phyloP scores from a whole-genome alignment of 768 basidiomycete species.

The Pleurotus cornucopiae region DNA sequence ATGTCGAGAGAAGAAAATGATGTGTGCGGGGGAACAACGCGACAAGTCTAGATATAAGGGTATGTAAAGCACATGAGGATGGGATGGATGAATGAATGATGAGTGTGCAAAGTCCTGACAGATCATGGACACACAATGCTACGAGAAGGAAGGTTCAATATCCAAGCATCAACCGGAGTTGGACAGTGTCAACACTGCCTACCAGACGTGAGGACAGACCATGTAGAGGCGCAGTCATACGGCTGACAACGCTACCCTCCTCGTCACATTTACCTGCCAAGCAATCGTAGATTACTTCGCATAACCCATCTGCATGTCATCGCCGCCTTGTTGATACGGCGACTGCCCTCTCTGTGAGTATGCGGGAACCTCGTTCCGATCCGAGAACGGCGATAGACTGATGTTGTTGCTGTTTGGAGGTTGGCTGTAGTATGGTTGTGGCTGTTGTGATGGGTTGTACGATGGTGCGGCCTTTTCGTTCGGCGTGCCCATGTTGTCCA shows the following conservation, averaged over 20 bases:
- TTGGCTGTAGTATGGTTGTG: conserved; percentile 25
- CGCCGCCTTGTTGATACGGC: not conserved
- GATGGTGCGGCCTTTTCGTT: conserved; percentile 21
- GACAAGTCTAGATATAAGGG: not conserved
- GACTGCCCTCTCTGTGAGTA: not conserved
- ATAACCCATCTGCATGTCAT: conserved; percentile 5
- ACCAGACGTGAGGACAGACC: not conserved
- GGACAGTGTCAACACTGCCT: not conserved
- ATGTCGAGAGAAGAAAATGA: not conserved
- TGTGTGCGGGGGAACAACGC: not conserved
- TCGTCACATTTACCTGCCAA: not conserved
- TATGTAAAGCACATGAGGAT: not conserved
- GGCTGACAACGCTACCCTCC: not conserved
- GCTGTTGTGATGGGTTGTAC: conserved; percentile 13
- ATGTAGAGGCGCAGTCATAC: not conserved
- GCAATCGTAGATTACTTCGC: not conserved
- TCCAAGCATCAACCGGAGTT: not conserved
- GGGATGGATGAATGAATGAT: not conserved
- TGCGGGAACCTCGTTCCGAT: not conserved
- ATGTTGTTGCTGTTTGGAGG: conserved; percentile 10
- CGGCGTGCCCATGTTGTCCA: conserved; percentile 34
- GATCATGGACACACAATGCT: too few relatives aligned
- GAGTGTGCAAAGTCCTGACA: not conserved
- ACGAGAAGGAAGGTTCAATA: too few relatives aligned
- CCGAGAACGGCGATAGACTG: conserved; percentile 5